Conservation (phyloP, 2,329 filamentous ascomycete genomes). For the Cladosporium halotolerans region DNA sequence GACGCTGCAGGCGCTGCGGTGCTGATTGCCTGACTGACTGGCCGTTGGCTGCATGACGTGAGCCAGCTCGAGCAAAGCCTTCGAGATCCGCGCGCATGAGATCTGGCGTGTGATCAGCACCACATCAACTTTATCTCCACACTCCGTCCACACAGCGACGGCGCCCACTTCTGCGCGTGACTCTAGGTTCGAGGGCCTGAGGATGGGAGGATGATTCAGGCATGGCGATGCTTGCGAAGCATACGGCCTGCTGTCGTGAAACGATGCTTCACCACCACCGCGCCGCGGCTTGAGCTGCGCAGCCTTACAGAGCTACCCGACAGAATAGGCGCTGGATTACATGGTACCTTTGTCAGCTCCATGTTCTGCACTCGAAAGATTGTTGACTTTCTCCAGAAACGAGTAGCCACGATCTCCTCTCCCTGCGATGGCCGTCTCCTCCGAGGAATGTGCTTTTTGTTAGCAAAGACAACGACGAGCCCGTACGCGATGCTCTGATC, state of each 20-base stretch:
- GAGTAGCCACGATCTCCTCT: conserved; percentile 54
- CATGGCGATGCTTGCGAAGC: conserved; percentile 22
- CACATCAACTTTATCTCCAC: background rate
- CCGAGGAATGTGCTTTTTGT: conserved; percentile 64
- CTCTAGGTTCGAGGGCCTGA: conserved; percentile 6
- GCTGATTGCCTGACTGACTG: background rate
- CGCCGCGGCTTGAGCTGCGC: conserved; percentile 42
- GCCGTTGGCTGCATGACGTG: conserved; percentile 1
- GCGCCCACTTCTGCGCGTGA: background rate
- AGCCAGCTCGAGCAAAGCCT: background rate
- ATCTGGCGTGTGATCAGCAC: conserved; percentile 4
- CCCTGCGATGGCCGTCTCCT: conserved; percentile 61
- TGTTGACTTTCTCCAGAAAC: conserved; percentile 42
- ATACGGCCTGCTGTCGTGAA: conserved; percentile 11
- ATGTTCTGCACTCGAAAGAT: background rate
- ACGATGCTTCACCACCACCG: conserved; percentile 47
- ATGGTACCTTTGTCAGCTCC: conserved; percentile 41
- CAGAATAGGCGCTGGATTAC: conserved; percentile 58
- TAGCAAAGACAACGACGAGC: conserved; percentile 56
- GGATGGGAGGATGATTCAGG: conserved; percentile 28
- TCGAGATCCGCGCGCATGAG: background rate
- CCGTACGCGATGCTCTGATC: conserved; percentile 50
- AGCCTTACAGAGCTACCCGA: conserved; percentile 46
- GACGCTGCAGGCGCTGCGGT: background rate
- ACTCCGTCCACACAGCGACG: too few relatives aligned